Conservation (phyloP, 306 rosid genomes). For the Oemleria cerasiformis region DNA sequence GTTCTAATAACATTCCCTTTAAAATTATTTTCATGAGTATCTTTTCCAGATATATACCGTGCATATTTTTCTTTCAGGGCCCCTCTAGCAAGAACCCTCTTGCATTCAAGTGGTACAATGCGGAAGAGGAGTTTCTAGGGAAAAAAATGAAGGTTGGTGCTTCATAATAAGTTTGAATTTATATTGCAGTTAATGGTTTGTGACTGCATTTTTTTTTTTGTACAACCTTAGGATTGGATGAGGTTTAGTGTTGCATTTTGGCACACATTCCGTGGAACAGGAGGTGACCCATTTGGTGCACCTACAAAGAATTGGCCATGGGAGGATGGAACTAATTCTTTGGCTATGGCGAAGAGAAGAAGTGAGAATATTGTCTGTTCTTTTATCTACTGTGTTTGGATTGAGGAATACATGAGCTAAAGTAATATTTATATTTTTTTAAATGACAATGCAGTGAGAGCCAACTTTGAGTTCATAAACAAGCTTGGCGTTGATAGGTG, state of each 20-base stretch:
- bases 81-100: slow-evolving; percentile 81
- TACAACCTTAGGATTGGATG: slow-evolving; percentile 71
- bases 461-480: slow-evolving; percentile 82
- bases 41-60: neutral
- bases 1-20: too few relatives aligned
- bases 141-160: slow-evolving; percentile 90
- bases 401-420: neutral
- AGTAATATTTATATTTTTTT: slow-evolving; percentile 14
- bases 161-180: neutral
- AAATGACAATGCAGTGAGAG: slow-evolving; percentile 59
- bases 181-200: slow-evolving; percentile 19
- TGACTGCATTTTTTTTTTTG: slow-evolving; percentile 2
- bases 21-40: neutral
- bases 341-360: slow-evolving; percentile 92
- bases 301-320: slow-evolving; percentile 92
- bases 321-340: slow-evolving; percentile 95
- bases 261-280: slow-evolving; percentile 97
- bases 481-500: slow-evolving; percentile 86
- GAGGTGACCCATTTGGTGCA: slow-evolving; percentile 88
- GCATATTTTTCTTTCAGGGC: slow-evolving; percentile 47
- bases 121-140: slow-evolving; percentile 83
- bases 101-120: slow-evolving; percentile 80
- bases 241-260: slow-evolving; percentile 98
- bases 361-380: slow-evolving; percentile 42
- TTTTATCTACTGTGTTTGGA: slow-evolving; percentile 5